Percentiles rank a stretch among this genome's conserved stretches.
Conservation (phyloP, 148 eudicot genomes). For the Vaccinium myrtillus region DNA sequence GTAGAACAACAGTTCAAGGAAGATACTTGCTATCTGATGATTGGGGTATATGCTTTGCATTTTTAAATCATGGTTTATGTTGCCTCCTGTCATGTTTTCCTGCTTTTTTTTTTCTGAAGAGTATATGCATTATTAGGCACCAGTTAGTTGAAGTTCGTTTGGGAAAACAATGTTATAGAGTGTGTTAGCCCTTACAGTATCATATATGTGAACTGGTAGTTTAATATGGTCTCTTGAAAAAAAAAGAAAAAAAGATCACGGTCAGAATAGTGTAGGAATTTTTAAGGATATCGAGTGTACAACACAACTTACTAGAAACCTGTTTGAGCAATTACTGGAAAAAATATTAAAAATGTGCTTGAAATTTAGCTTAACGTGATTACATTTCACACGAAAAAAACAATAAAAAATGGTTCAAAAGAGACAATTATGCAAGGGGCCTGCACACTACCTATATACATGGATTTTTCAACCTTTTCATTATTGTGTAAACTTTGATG, state of each 20-base stretch:
- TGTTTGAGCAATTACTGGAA: not conserved
- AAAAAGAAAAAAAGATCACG: not conserved
- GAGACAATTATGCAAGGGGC: not conserved
- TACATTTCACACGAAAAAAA: not conserved
- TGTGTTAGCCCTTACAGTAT: not conserved
- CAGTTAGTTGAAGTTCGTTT: not conserved
- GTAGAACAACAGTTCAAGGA: constrained; percentile 91
- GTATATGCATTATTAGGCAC: not conserved
- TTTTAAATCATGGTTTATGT: constrained; percentile 1
- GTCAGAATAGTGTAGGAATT: not conserved
- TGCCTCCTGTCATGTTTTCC: not conserved
- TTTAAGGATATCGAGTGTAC: not conserved
- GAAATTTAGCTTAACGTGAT: not conserved
- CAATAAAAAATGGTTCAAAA: not conserved
- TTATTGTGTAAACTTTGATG: not conserved
- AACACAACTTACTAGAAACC: not conserved
- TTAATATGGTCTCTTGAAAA: not conserved
- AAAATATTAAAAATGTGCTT: not conserved
- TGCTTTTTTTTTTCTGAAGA: not conserved
- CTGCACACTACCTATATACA: not conserved
- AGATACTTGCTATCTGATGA: constrained; percentile 86
- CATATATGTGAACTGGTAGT: not conserved
- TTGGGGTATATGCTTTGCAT: constrained; percentile 48
- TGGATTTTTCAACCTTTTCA: not conserved
- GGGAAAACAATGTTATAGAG: not conserved